Evolutionary conservation across 78 protist genomes (phyloP).

Genomic region (Cavenderia fasciculata): DNA sequence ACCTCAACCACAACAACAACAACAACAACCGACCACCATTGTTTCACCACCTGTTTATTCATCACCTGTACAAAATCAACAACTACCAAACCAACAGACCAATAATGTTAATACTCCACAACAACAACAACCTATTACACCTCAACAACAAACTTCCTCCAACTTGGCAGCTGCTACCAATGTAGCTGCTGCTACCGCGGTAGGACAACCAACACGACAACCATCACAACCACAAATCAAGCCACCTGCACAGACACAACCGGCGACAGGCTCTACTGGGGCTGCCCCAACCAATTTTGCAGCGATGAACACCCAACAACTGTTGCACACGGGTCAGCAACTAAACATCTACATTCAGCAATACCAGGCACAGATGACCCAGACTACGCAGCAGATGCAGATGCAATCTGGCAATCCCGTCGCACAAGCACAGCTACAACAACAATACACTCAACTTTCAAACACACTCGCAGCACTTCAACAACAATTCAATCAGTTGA

Average conservation of each 20-base stretch:
- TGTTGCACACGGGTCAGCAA: too few relatives aligned
- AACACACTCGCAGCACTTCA: neutral
- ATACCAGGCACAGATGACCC: conserved; percentile 7
- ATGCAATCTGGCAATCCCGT: too few relatives aligned
- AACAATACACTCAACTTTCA: neutral
- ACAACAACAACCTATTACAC: conserved; percentile 7
- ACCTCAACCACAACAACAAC: neutral
- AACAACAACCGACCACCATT: neutral
- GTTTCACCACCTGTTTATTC: neutral
- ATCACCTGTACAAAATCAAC: conserved; percentile 2
- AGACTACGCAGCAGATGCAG: too few relatives aligned
- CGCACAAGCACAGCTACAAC: neutral
- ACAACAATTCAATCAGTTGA: neutral
- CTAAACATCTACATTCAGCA: too few relatives aligned
- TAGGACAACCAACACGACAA: too few relatives aligned
- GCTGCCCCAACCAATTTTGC: too few relatives aligned
- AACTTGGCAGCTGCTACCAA: neutral
- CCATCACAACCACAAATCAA: too few relatives aligned
- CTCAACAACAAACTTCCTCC: neutral
- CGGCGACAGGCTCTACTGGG: too few relatives aligned
- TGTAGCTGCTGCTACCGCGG: too few relatives aligned
- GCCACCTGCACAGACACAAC: too few relatives aligned
- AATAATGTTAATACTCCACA: neutral
- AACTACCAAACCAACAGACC: neutral
- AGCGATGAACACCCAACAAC: too few relatives aligned